Evolutionary conservation across 345 rosid species (phyloP), one percentile per base, ranked within the genome.

Genomic region (Hevea brasiliensis): DNA sequence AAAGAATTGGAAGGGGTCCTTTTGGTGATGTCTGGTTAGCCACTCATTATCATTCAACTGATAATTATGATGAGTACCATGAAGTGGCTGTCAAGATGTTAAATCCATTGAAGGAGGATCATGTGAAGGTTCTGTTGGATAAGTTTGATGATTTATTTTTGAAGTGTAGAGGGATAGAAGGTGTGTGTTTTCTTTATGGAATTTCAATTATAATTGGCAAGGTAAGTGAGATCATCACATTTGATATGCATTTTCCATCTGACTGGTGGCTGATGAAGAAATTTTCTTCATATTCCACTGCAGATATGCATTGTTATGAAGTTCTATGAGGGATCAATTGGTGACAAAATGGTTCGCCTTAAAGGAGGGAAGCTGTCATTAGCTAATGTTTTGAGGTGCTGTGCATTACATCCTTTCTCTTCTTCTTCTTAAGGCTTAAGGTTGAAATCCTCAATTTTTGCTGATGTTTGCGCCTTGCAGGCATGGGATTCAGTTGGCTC

Each of bases 11-110:
- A 69, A 85, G 98, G 85, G 99, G 99, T 17, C 86, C 89, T 18
- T 95, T 92, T 72, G 98, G 99, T 42, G 99, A 95, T 81, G 94
- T 89, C 70, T 95, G 97, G 97, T 79, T 95, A 61, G 98, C 94
- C 60, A 95, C 99, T 69, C 89, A 78, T 85, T 90, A 91, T 80
- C 90, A 74, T 53, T 87, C 87, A 0, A 83, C 84, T 12, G 78
- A 80, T 9, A 94, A 88, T 79, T 89, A 83, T 67, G 88, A 87
- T 62, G 89, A 89, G 78, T 84, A 60, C 73, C 88, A 86, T 72
- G 99, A 95, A 83, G 97, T 95, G 26, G 92, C 92, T 68, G 79
- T 92, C 67, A 95, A 95, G 85, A 87, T 92, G 92, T 80, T 95
- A 57, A 85, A 84, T 76, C 87, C 87, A 1, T 74, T 89, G 27